A percentile compares a stretch with the other conserved stretches of the same genome.
These are phyloP conservation scores for Eimeria nieschulzi DNA, from an alignment of 169 alveolate genomes.

Conservation along the genomic window DNA sequence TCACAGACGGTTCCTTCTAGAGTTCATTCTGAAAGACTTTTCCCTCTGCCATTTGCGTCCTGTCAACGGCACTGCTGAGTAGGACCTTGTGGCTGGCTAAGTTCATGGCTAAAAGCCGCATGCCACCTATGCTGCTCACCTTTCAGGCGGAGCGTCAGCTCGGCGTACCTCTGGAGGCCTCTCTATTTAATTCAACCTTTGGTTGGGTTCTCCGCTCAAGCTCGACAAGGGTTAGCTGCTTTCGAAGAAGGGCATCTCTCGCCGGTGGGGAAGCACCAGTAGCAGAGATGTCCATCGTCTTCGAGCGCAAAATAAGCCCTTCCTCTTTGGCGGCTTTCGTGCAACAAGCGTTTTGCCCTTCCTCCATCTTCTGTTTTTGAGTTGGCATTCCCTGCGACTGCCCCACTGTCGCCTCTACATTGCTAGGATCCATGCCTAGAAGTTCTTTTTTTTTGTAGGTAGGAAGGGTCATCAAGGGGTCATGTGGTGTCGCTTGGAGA, in stretches of 20 bases:
- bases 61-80: too few relatives aligned
- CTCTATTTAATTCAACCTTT: slow-evolving; percentile 1
- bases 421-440: neutral
- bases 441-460: slow-evolving; percentile 26
- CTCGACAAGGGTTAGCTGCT: neutral
- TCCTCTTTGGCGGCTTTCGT: neutral
- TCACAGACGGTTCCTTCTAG: too few relatives aligned
- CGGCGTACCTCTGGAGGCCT: slow-evolving; percentile 66
- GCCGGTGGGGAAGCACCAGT: neutral
- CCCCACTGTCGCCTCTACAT: neutral
- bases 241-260: slow-evolving; percentile 8
- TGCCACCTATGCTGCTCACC: slow-evolving; percentile 68
- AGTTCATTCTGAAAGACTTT: too few relatives aligned
- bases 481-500: too few relatives aligned
- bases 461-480: slow-evolving; percentile 1
- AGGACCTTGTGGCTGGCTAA: too few relatives aligned
- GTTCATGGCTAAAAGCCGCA: neutral
- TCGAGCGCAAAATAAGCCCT: neutral
- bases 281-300: slow-evolving; percentile 14
- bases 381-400: neutral
- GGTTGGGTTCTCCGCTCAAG: neutral
- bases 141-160: slow-evolving; percentile 56
- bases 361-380: neutral
- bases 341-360: neutral
- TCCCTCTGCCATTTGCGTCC: too few relatives aligned